Evolutionary conservation across 805 yeast species (phyloP), one percentile per base, ranked within the genome.

Genomic region (Kodamaea laetipori): DNA sequence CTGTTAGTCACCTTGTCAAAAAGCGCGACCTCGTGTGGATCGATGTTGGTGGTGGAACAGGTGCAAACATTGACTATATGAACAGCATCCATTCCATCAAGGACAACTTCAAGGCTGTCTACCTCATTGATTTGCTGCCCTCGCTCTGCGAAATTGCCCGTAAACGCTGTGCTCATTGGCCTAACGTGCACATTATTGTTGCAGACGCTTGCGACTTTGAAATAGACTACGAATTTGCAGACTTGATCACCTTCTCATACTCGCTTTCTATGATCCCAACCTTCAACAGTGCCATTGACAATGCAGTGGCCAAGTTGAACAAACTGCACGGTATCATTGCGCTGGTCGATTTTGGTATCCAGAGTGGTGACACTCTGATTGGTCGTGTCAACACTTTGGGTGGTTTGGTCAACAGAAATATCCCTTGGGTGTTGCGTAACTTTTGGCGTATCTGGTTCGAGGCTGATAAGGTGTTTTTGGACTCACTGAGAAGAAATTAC

Each of bases 391-490:
- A 84, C 57, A 83, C 90, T 6, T 65, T 86, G 26, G 95, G 95
- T 41, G 94, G 95, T 6, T 67, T 81, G 51, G 75, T 75, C 24
- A 76, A 80, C 55, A 74, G 95, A 56, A 85, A 85, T 59, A 81
- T 78, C 48, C 83, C 88, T 19, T 86, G 95, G 95, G 48, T 84
- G 44, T 73, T 77, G 39, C 74, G 95, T 59, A 84, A 87, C 23
- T 87, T 86, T 60, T 86, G 95, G 95, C 76, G 90, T 57, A 69
- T 83, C 34, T 87, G 95, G 95, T 86, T 87, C 62, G 95, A 86
- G 63, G 83, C 84, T 41, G 95, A 86, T 63, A 76, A 82, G 44
- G 95, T 86, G 2, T 83, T 80, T 55, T 73, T 86, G 52, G 95
- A 86, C 58, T 81, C 90, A 24, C 77, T 89, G 6, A 79, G 95